These are phyloP conservation scores for Cercospora brassicicola DNA, from an alignment of 2,329 filamentous ascomycete species.

Conservation along the genomic window DNA sequence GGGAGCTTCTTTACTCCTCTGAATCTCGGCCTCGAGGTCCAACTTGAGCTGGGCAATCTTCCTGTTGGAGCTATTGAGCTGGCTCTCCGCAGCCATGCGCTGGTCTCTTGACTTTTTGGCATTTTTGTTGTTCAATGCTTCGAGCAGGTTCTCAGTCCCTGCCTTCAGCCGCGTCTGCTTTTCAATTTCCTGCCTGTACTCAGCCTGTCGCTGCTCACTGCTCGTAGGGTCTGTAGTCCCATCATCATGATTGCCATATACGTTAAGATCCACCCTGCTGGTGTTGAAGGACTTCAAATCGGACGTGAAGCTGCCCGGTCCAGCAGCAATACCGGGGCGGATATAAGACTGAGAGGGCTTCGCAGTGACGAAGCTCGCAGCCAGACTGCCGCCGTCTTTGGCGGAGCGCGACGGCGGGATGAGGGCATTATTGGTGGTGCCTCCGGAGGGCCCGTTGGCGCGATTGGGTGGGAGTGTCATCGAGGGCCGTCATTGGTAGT, in stretches of 20 bases:
- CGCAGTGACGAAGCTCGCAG: conserved; percentile 58
- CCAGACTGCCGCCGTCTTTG: conserved; percentile 59
- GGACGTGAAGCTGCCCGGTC: conserved; percentile 80
- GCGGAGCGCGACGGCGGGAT: conserved; percentile 46
- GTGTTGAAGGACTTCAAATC: conserved; percentile 71
- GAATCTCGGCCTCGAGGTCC: conserved; percentile 61
- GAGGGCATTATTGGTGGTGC: conserved; percentile 36
- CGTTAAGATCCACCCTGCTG: conserved; percentile 62
- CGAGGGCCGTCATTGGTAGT: conserved; percentile 25
- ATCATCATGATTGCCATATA: conserved; percentile 59
- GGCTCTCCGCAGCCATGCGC: conserved; percentile 64
- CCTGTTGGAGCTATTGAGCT: conserved; percentile 83
- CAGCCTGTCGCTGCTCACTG: conserved; percentile 71
- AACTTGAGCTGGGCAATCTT: conserved; percentile 62
- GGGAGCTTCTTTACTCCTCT: conserved; percentile 57
- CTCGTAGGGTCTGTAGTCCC: conserved; percentile 58
- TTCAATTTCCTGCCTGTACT: conserved; percentile 79
- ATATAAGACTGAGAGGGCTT: conserved; percentile 61
- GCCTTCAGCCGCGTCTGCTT: conserved; percentile 98
- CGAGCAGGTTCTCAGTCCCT: conserved; percentile 95
- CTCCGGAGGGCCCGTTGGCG: conserved; percentile 36
- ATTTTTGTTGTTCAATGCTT: conserved; percentile 91
- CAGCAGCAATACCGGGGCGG: conserved; percentile 50
- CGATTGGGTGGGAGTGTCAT: conserved; percentile 35
- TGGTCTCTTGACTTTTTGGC: conserved; percentile 85